A percentile compares a stretch with the other conserved stretches of the same genome.
Conservation (phyloP, 108 stramenopile species). For the Cafeteria roenbergensis region DNA sequence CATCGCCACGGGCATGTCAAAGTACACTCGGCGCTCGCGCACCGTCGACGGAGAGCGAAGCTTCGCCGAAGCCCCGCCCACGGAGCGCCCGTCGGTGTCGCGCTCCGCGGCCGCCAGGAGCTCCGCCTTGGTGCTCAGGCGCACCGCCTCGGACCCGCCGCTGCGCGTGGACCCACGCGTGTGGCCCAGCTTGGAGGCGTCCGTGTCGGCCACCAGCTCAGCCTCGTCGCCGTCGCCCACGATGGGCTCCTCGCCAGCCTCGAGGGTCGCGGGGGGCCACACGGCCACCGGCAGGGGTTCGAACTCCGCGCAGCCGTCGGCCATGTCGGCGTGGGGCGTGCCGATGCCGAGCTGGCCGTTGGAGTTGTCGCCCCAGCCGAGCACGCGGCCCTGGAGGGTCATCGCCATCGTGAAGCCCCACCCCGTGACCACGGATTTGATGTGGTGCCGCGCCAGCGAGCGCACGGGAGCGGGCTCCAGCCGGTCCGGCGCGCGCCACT, state of each 20-base stretch:
- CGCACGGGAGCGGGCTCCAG: background rate
- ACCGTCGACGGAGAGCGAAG: too few relatives aligned
- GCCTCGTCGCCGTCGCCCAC: background rate
- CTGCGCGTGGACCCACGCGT: too few relatives aligned
- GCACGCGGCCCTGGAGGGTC: background rate
- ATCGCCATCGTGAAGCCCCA: background rate
- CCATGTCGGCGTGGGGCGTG: too few relatives aligned
- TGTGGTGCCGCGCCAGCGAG: background rate
- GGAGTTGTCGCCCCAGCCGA: constrained; percentile 17
- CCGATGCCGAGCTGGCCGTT: constrained; percentile 17
- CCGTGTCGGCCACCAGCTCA: background rate
- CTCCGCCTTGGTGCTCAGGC: too few relatives aligned
- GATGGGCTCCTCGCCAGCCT: constrained; percentile 3
- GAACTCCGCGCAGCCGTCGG: background rate
- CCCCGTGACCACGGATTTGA: background rate
- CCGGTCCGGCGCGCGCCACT: too few relatives aligned
- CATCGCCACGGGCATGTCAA: too few relatives aligned
- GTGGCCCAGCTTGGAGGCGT: too few relatives aligned
- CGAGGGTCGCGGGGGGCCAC: background rate
- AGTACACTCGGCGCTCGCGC: too few relatives aligned
- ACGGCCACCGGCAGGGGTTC: background rate
- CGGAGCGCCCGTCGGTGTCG: too few relatives aligned
- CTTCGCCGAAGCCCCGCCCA: too few relatives aligned
- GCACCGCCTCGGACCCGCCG: too few relatives aligned
- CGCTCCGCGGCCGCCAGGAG: too few relatives aligned